Percentiles rank a stretch among this genome's conserved stretches.
These are phyloP conservation scores for Iris pallida DNA, from an alignment of 116 monocot genomes.

Conservation along the genomic window DNA sequence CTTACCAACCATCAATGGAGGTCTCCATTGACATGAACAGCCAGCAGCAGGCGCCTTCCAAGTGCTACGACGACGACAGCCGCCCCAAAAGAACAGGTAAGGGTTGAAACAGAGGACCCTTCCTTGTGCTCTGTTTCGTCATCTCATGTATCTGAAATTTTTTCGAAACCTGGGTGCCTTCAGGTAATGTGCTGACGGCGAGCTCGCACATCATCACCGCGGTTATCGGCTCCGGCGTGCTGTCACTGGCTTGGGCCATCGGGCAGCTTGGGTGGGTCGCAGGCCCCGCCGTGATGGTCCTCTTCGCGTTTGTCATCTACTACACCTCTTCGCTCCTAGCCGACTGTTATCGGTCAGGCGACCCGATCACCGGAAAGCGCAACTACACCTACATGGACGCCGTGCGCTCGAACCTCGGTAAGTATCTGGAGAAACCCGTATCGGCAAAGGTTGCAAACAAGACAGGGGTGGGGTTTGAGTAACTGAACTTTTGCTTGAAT, in stretches of 20 bases:
- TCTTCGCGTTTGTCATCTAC: constrained; percentile 64
- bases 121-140: not conserved
- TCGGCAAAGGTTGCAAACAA: not conserved
- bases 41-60: constrained; percentile 14
- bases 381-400: constrained; percentile 89
- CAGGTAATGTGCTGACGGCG: constrained; percentile 48
- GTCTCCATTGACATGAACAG: constrained; percentile 28
- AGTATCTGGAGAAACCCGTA: not conserved
- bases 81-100: constrained; percentile 47
- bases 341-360: constrained; percentile 71
- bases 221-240: constrained; percentile 80
- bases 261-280: constrained; percentile 82
- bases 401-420: constrained; percentile 65
- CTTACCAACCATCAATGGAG: constrained; percentile 15
- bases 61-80: constrained; percentile 52
- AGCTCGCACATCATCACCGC: constrained; percentile 82
- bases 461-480: not conserved
- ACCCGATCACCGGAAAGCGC: constrained; percentile 57
- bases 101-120: not conserved
- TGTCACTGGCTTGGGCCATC: constrained; percentile 76
- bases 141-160: constrained; percentile 7
- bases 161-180: not conserved
- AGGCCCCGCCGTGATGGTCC: constrained; percentile 64
- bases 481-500: not conserved
- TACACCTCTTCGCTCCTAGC: constrained; percentile 66